phyloP scores from a whole-genome alignment of 768 basidiomycete genomes.

The Phlebiopsis gigantea region DNA sequence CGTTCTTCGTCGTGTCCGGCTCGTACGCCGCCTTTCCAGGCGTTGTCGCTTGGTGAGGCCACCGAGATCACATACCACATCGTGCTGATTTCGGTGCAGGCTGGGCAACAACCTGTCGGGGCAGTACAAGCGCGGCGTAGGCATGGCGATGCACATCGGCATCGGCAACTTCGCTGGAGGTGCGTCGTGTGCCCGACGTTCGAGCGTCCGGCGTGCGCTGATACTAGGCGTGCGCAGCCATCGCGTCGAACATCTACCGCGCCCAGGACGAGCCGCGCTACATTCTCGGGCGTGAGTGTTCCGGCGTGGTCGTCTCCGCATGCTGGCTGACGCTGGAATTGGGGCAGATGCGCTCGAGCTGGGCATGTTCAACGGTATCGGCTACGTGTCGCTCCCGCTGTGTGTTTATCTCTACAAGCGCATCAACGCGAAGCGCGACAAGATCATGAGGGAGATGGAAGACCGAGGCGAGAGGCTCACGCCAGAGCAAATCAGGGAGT shows the following conservation, averaged over 20 bases:
- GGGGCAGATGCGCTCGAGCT: constrained; percentile 54
- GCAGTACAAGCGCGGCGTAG: constrained; percentile 65
- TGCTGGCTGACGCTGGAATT: background rate
- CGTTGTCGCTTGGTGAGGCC: constrained; percentile 50
- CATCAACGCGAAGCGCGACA: constrained; percentile 53
- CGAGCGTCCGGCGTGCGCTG: background rate
- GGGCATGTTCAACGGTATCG: constrained; percentile 67
- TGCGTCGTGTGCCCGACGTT: background rate
- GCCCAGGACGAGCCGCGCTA: constrained; percentile 55
- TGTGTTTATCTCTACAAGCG: constrained; percentile 44
- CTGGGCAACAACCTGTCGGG: constrained; percentile 61
- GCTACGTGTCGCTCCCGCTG: constrained; percentile 46
- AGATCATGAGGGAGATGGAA: constrained; percentile 31
- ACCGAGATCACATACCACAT: background rate
- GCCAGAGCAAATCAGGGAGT: constrained; percentile 26
- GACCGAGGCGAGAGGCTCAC: constrained; percentile 24
- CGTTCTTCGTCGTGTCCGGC: constrained; percentile 64
- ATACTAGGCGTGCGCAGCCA: constrained; percentile 27
- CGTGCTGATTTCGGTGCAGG: constrained; percentile 31
- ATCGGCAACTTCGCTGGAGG: constrained; percentile 58
- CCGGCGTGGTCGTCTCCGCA: background rate
- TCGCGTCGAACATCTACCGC: constrained; percentile 60
- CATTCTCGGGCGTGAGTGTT: constrained; percentile 52
- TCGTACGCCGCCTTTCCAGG: constrained; percentile 57
- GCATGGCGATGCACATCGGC: constrained; percentile 65